Conservation (phyloP, 1,284 basidiomycete species). For the Irpex sp. region DNA sequence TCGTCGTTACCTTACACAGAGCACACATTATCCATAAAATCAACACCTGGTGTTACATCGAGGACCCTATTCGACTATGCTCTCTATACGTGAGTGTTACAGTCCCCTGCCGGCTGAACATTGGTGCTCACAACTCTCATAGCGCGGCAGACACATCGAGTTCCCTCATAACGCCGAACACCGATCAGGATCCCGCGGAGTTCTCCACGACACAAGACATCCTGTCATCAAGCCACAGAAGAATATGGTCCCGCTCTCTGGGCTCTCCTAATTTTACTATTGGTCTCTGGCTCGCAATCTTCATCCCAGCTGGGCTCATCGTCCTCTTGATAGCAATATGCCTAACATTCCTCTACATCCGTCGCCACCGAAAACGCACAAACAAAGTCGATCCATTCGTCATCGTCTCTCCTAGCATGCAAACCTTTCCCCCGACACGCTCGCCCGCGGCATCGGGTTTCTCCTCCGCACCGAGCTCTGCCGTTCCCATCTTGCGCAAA, state of each 20-base stretch:
- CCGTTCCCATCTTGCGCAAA: not conserved
- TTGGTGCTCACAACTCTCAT: not conserved
- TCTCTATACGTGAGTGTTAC: not conserved
- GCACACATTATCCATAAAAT: not conserved
- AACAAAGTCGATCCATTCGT: not conserved
- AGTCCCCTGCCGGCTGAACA: not conserved
- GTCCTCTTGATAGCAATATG: not conserved
- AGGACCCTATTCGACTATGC: not conserved
- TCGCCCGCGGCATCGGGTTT: not conserved
- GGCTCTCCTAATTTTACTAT: not conserved
- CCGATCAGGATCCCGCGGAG: not conserved
- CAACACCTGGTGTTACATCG: not conserved
- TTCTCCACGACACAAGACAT: not conserved
- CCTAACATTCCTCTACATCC: not conserved
- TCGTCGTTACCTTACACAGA: not conserved
- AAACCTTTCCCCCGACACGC: not conserved
- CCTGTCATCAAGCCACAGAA: not conserved
- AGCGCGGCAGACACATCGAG: not conserved
- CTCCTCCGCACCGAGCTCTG: not conserved
- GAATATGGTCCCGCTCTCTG: not conserved
- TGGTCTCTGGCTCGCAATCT: not conserved
- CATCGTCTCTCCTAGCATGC: not conserved
- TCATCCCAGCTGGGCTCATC: not conserved
- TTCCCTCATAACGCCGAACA: not conserved
- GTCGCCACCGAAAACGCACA: not conserved